phyloP scores from a whole-genome alignment of 345 rosid genomes.

The Linum tenue region DNA sequence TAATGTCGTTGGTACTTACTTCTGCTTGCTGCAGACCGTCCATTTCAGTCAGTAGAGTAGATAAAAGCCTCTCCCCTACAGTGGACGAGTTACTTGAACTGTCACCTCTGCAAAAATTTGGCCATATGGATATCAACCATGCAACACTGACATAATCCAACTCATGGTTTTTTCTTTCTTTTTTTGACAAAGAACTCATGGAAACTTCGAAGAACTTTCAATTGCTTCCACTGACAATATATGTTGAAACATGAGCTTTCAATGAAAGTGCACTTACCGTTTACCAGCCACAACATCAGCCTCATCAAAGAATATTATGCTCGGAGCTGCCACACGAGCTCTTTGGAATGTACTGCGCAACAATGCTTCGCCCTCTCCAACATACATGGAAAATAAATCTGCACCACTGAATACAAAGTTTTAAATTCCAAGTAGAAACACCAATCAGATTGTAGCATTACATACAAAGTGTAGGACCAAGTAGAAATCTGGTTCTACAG shows the following conservation, averaged over 20 bases:
- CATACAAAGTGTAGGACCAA: background rate
- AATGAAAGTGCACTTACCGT: constrained; percentile 38
- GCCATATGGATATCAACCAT: background rate
- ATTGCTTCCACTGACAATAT: background rate
- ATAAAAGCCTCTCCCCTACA: constrained; percentile 90
- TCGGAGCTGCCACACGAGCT: constrained; percentile 89
- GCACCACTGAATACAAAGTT: constrained; percentile 55
- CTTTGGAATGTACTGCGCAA: constrained; percentile 74
- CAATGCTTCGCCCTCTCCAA: constrained; percentile 97
- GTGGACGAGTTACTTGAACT: constrained; percentile 50
- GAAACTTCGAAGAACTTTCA: no score
- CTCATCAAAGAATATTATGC: constrained; percentile 92
- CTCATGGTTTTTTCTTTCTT: background rate
- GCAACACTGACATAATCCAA: background rate
- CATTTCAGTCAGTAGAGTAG: constrained; percentile 91
- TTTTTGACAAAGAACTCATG: no score
- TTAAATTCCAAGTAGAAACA: constrained; percentile 4
- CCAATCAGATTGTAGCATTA: background rate
- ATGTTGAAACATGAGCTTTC: background rate
- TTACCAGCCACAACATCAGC: constrained; percentile 81
- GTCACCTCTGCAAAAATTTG: constrained; percentile 43
- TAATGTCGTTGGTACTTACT: constrained; percentile 24
- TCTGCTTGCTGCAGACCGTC: constrained; percentile 90
- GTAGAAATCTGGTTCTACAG: no score
- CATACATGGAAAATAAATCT: constrained; percentile 90